Evolutionary conservation across 768 basidiomycete genomes (phyloP).

Genomic region (Rhizopogon vinicolor): DNA sequence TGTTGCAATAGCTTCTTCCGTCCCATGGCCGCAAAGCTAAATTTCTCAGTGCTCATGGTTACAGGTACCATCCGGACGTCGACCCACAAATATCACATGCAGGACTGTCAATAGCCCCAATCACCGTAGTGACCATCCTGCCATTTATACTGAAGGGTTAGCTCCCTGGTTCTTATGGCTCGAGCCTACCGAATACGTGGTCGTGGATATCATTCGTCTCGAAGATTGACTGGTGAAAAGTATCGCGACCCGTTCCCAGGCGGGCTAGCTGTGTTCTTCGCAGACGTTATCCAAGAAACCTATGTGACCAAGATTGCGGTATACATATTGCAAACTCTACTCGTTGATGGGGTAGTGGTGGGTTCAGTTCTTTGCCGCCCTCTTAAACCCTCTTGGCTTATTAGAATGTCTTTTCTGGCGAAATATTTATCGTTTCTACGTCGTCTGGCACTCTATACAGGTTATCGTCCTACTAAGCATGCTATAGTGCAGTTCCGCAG

Average conservation of each 20-base stretch:
- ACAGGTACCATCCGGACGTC: conserved; percentile 15
- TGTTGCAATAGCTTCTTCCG: neutral
- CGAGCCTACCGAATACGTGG: conserved; percentile 4
- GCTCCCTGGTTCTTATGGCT: neutral
- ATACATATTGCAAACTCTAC: conserved; percentile 10
- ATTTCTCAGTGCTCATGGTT: conserved; percentile 19
- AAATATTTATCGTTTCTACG: conserved; percentile 12
- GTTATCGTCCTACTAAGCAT: conserved; percentile 6
- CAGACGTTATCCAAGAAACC: conserved; percentile 13
- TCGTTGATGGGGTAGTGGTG: conserved; percentile 7
- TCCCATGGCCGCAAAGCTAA: neutral
- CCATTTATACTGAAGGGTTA: conserved; percentile 17
- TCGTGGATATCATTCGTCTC: conserved; percentile 13
- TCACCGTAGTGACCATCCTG: conserved; percentile 11
- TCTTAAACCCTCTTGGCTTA: neutral
- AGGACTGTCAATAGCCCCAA: conserved; percentile 6
- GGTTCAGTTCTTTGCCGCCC: neutral
- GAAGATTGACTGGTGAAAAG: conserved; percentile 12
- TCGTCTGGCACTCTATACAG: conserved; percentile 7
- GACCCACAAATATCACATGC: neutral
- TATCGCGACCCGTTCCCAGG: conserved; percentile 14
- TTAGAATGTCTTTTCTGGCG: neutral
- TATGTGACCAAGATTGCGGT: conserved; percentile 22
- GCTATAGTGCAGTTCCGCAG: conserved; percentile 2
- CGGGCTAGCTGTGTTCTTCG: conserved; percentile 21